phyloP scores from a whole-genome alignment of 148 eudicot genomes.

The Arctostaphylos glauca region DNA sequence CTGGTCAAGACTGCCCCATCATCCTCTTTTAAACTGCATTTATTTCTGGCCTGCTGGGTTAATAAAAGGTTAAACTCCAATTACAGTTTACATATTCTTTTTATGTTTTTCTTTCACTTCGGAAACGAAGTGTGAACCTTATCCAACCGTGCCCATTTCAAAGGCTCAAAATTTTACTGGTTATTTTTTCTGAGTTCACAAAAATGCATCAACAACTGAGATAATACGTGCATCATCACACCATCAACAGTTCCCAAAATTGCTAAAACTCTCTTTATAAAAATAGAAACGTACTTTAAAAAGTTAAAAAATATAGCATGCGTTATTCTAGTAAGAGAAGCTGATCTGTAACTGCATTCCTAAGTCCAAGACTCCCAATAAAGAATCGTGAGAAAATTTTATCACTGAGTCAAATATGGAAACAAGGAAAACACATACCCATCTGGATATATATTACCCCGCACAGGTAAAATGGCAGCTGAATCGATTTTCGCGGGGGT shows the following conservation, averaged over 20 bases:
- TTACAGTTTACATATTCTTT: neutral
- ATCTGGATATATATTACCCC: conserved; percentile 43
- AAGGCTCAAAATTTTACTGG: neutral
- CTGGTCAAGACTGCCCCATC: neutral
- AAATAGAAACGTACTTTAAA: no score
- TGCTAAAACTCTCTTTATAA: no score
- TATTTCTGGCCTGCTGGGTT: neutral
- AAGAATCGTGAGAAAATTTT: neutral
- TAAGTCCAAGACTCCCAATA: no score
- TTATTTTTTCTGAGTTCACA: neutral
- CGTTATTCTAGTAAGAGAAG: no score
- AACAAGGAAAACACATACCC: conserved; percentile 37
- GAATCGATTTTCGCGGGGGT: conserved; percentile 21
- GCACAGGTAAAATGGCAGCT: conserved; percentile 34
- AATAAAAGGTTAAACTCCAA: neutral
- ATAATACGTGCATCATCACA: no score
- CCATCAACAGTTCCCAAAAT: no score
- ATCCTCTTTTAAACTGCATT: neutral
- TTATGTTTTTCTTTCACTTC: neutral
- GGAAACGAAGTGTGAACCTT: neutral
- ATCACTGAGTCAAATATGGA: neutral
- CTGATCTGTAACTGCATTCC: no score
- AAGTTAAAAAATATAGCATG: no score
- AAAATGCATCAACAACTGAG: neutral
- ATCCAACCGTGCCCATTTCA: neutral